phyloP scores from a whole-genome alignment of 768 basidiomycete species.

The Plicaturopsis crispa region DNA sequence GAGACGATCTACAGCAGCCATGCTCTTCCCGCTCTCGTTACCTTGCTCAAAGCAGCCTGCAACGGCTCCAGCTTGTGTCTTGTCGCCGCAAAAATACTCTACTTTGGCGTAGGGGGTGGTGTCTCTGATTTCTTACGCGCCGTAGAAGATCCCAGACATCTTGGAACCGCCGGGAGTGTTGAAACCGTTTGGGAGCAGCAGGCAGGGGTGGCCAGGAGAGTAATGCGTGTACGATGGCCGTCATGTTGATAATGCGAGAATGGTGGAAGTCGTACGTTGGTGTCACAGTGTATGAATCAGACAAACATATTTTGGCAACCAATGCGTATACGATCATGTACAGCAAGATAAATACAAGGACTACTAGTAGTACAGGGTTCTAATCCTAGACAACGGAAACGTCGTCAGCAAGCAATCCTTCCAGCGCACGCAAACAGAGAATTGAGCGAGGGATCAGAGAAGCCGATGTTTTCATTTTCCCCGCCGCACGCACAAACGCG shows the following conservation, averaged over 20 bases:
- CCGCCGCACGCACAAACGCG: constrained; percentile 22
- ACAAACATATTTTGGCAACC: too few relatives aligned
- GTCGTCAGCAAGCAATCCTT: too few relatives aligned
- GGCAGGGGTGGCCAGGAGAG: constrained; percentile 64
- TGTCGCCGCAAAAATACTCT: constrained; percentile 86
- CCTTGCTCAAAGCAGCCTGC: constrained; percentile 37
- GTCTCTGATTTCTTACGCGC: constrained; percentile 62
- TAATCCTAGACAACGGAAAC: too few relatives aligned
- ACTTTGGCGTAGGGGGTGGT: constrained; percentile 94
- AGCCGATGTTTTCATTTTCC: constrained; percentile 56
- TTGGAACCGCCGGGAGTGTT: constrained; percentile 29
- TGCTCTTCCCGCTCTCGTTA: constrained; percentile 53
- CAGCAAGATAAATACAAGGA: too few relatives aligned
- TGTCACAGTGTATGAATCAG: too few relatives aligned
- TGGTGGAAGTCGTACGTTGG: too few relatives aligned
- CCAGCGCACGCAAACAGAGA: too few relatives aligned
- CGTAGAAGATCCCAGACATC: constrained; percentile 36
- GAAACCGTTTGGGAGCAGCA: constrained; percentile 59
- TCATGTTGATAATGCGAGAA: too few relatives aligned
- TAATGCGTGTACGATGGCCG: constrained; percentile 63
- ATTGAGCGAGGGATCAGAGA: constrained; percentile 40
- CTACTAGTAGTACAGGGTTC: too few relatives aligned
- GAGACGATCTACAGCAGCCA: constrained; percentile 86
- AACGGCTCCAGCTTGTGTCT: constrained; percentile 37
- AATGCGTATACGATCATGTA: too few relatives aligned